A percentile compares a stretch with the other conserved stretches of the same genome.
Conservation (phyloP, 352 stramenopile species). For the Aphanomyces stellatus region DNA sequence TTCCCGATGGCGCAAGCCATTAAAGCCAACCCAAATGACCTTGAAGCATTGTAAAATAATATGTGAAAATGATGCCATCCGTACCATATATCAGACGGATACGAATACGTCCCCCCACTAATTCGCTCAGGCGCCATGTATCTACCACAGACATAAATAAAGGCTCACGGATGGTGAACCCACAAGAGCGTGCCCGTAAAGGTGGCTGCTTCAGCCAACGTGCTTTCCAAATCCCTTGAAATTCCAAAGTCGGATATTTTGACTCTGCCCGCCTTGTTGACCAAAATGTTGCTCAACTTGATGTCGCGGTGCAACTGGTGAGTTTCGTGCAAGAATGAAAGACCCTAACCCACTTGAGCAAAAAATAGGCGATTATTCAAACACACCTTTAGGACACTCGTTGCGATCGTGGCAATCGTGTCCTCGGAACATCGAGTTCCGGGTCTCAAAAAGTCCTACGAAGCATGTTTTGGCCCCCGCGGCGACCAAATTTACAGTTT, state of each 20-base stretch:
- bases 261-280: slow-evolving; percentile 72
- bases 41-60: not conserved
- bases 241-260: slow-evolving; percentile 87
- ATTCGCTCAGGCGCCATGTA: slow-evolving; percentile 94
- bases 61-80: not conserved
- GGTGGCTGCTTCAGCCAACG: slow-evolving; percentile 76
- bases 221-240: slow-evolving; percentile 69
- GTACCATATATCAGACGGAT: slow-evolving; percentile 73
- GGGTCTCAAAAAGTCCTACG: slow-evolving; percentile 14
- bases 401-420: slow-evolving; percentile 72
- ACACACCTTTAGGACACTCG: slow-evolving; percentile 45
- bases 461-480: slow-evolving; percentile 22
- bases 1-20: slow-evolving; percentile 85
- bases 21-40: slow-evolving; percentile 62
- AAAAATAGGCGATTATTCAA: no score
- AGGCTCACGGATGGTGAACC: slow-evolving; percentile 12
- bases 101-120: slow-evolving; percentile 84
- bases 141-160: slow-evolving; percentile 18
- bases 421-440: slow-evolving; percentile 40
- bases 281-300: slow-evolving; percentile 93
- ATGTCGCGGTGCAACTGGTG: slow-evolving; percentile 91
- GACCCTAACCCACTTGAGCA: slow-evolving; percentile 28
- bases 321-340: slow-evolving; percentile 84
- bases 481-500: slow-evolving; percentile 23
- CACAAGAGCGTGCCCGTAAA: slow-evolving; percentile 89